Percentiles rank a stretch among this genome's conserved stretches.
These are phyloP conservation scores for Verticillium tricorpus DNA, from an alignment of 2,329 filamentous ascomycete species.

Conservation along the genomic window DNA sequence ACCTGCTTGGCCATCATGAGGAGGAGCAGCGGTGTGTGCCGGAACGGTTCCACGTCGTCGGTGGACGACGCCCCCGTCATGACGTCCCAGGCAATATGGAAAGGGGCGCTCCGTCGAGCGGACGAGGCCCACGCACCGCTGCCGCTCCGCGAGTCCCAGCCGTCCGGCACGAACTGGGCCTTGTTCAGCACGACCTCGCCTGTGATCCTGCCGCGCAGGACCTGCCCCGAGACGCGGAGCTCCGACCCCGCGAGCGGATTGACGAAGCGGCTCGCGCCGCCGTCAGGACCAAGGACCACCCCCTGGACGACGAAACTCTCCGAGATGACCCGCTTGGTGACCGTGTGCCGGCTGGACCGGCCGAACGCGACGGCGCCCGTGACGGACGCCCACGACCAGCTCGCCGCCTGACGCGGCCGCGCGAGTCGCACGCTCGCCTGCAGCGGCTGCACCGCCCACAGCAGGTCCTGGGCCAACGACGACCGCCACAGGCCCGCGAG, in stretches of 20 bases:
- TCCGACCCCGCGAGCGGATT: neutral
- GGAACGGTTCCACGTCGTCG: neutral
- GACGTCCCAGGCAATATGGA: neutral
- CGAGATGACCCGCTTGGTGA: neutral
- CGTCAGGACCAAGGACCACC: neutral
- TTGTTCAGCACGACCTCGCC: neutral
- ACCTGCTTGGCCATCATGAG: neutral
- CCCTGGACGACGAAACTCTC: neutral
- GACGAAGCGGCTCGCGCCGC: neutral
- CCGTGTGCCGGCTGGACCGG: neutral
- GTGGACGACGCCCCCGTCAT: neutral
- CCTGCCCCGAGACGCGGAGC: neutral
- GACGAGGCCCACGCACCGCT: neutral
- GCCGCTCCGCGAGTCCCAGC: neutral
- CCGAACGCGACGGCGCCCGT: neutral
- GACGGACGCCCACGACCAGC: slow-evolving; percentile 10
- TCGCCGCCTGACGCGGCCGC: slow-evolving; percentile 13
- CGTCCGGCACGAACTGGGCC: neutral
- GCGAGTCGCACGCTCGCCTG: neutral
- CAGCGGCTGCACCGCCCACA: neutral
- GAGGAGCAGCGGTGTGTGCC: neutral
- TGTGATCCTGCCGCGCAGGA: neutral
- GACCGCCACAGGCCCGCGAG: neutral
- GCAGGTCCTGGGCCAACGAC: neutral
- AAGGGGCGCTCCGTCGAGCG: neutral